Evolutionary conservation across 257 asterid species (phyloP).

Genomic region (Plantago major): DNA sequence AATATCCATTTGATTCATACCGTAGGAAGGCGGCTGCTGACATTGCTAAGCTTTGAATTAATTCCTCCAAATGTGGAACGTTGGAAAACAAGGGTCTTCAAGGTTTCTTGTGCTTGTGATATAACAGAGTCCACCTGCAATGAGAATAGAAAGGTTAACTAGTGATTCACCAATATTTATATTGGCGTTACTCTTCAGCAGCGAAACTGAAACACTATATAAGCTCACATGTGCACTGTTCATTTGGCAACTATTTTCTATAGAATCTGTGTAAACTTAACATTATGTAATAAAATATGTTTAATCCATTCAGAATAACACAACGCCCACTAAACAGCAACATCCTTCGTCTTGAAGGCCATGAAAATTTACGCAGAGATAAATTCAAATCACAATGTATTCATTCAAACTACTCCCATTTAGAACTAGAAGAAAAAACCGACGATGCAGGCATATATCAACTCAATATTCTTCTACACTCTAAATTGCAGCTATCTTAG

Average conservation of each 20-base stretch:
- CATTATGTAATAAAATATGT: neutral
- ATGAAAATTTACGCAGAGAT: too few species aligned
- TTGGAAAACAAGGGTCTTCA: conserved; percentile 76
- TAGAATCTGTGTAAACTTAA: neutral
- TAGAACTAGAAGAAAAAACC: too few species aligned
- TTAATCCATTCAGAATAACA: too few species aligned
- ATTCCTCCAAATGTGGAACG: conserved; percentile 93
- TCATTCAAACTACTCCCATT: too few species aligned
- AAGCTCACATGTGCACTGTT: neutral
- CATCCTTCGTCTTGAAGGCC: too few species aligned
- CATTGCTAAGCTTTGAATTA: conserved; percentile 80
- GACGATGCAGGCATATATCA: too few species aligned
- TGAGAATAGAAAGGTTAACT: conserved; percentile 15
- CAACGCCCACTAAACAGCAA: too few species aligned
- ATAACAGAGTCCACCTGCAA: conserved; percentile 85
- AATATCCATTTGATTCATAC: conserved; percentile 37
- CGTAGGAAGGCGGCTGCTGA: conserved; percentile 94
- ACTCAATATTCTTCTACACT: too few species aligned
- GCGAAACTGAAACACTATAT: conserved; percentile 3
- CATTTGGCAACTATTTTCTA: neutral
- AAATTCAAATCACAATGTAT: too few species aligned
- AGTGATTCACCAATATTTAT: neutral
- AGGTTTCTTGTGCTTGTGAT: conserved; percentile 95
- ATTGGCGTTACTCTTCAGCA: conserved; percentile 10
- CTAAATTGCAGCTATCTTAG: neutral